Evolutionary conservation across 805 yeast species (phyloP).

Genomic region (Kregervanrija pseudodelftensis): DNA sequence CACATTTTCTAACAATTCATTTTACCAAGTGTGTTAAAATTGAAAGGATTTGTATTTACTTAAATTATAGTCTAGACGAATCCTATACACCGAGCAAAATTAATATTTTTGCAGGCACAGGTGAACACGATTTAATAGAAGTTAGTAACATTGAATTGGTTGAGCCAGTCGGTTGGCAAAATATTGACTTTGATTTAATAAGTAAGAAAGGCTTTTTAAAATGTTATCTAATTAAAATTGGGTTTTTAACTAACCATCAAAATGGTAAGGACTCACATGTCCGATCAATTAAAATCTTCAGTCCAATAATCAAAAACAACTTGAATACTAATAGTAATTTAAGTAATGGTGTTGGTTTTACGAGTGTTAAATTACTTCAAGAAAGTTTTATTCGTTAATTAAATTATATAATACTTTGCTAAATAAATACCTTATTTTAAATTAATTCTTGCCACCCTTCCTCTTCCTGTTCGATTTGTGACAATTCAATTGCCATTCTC

Average conservation of each 20-base stretch:
- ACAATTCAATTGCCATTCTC: constrained; percentile 9
- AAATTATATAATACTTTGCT: not conserved
- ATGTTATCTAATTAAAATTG: constrained; percentile 56
- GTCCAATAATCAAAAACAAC: constrained; percentile 29
- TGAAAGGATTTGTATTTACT: constrained; percentile 60
- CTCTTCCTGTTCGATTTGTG: constrained; percentile 7
- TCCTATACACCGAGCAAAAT: constrained; percentile 84
- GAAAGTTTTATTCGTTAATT: constrained; percentile 26
- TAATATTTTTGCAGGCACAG: constrained; percentile 64
- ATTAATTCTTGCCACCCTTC: constrained; percentile 8
- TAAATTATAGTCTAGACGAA: constrained; percentile 71
- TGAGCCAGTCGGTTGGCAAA: constrained; percentile 76
- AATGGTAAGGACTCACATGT: constrained; percentile 95
- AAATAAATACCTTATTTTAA: not conserved
- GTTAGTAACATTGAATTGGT: constrained; percentile 52
- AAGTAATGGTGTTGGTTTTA: constrained; percentile 25
- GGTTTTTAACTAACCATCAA: constrained; percentile 75
- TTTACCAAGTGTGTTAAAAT: constrained; percentile 72
- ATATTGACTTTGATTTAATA: constrained; percentile 49
- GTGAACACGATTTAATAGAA: constrained; percentile 67
- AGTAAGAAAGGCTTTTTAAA: constrained; percentile 52
- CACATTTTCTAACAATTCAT: constrained; percentile 73
- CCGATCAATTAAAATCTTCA: constrained; percentile 60
- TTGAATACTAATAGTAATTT: constrained; percentile 17
- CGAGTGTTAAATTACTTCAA: constrained; percentile 25